Conservation (phyloP, 2,329 filamentous ascomycete genomes). For the Apiospora kogelbergensis region DNA sequence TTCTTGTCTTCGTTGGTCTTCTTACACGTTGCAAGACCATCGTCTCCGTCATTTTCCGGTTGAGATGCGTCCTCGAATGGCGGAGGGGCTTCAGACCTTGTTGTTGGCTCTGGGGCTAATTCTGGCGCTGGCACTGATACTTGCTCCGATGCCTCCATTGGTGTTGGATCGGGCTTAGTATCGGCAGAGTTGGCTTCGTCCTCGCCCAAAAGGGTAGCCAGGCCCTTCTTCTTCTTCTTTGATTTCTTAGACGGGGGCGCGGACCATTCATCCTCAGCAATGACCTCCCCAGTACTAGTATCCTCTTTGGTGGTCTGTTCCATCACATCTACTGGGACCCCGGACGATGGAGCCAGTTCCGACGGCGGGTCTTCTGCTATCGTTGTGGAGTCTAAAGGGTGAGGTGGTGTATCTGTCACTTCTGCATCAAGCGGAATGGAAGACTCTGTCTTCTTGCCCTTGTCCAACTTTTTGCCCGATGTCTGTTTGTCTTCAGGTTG, state of each 20-base stretch:
- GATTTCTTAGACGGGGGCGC: slow-evolving; percentile 13
- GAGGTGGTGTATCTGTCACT: neutral
- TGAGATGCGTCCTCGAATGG: neutral
- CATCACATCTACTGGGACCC: neutral
- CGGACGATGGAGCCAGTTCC: neutral
- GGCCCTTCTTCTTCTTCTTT: slow-evolving; percentile 16
- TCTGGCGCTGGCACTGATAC: neutral
- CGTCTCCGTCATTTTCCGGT: neutral
- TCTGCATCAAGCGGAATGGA: neutral
- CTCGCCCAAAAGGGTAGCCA: neutral
- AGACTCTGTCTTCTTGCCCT: neutral
- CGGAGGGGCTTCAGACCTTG: slow-evolving; percentile 11
- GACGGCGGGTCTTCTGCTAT: neutral
- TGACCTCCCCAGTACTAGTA: neutral
- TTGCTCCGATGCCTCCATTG: neutral
- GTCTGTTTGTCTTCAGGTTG: neutral
- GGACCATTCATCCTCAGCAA: neutral
- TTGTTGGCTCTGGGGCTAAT: neutral
- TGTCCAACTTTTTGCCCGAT: neutral
- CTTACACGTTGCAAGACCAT: slow-evolving; percentile 6
- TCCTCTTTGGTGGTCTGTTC: neutral
- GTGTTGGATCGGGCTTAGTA: slow-evolving; percentile 12
- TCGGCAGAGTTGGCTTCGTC: neutral
- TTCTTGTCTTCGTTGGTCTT: slow-evolving; percentile 30
- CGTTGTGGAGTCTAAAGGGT: neutral